Evolutionary conservation across 2,329 filamentous ascomycete genomes (phyloP).

Genomic region (Ophiostoma ips): DNA sequence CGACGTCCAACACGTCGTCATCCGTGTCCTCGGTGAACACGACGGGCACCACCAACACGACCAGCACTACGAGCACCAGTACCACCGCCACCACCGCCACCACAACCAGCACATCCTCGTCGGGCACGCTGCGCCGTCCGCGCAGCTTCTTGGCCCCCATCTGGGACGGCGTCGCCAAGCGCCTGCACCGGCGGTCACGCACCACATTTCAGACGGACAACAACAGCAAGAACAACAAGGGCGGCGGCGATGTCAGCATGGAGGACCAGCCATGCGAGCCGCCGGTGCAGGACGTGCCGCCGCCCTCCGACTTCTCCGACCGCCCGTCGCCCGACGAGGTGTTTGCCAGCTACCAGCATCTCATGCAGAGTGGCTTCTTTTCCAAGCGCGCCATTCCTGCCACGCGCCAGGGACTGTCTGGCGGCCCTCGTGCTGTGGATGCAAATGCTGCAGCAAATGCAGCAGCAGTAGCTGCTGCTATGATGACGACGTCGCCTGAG

Average conservation of each 20-base stretch:
- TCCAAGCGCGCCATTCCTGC: constrained; percentile 43
- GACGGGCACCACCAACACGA: not conserved
- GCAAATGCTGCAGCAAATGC: too few species aligned
- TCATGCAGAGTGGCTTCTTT: constrained; percentile 45
- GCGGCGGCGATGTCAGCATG: not conserved
- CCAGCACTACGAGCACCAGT: constrained; percentile 9
- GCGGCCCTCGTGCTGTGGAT: too few species aligned
- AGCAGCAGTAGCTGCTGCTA: not conserved
- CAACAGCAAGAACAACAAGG: too few species aligned
- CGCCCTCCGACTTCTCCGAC: too few species aligned
- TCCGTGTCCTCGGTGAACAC: not conserved
- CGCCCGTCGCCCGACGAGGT: constrained; percentile 35
- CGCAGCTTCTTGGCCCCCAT: constrained; percentile 20
- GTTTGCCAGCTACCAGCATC: constrained; percentile 40
- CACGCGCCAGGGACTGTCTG: constrained; percentile 31
- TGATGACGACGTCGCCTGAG: too few species aligned
- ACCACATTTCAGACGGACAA: constrained; percentile 1
- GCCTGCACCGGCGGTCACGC: constrained; percentile 14
- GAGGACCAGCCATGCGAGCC: not conserved
- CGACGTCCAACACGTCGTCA: not conserved
- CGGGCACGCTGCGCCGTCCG: constrained; percentile 6
- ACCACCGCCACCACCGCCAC: not conserved
- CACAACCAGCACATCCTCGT: not conserved
- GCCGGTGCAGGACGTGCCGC: too few species aligned
- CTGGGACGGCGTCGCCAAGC: constrained; percentile 21